Evolutionary conservation across 768 basidiomycete species (phyloP).

Genomic region (Serpula lacrymans): DNA sequence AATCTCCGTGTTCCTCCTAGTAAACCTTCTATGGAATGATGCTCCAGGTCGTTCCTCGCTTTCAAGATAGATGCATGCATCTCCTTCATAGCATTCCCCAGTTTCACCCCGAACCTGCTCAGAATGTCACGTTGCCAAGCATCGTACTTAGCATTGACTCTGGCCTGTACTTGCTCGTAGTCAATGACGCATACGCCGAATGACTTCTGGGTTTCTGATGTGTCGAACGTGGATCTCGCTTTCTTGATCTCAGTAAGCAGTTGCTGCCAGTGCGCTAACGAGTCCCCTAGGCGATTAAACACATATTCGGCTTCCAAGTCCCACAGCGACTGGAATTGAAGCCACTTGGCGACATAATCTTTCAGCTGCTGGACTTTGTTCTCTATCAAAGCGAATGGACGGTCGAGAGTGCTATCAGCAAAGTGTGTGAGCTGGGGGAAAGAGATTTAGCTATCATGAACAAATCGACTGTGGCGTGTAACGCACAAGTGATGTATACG

Average conservation of each 20-base stretch:
- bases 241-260: constrained; percentile 96
- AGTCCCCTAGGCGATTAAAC: constrained; percentile 93
- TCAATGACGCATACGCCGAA: constrained; percentile 95
- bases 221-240: constrained; percentile 94
- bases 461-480: not conserved
- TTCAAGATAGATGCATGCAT: constrained; percentile 92
- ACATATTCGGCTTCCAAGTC: constrained; percentile 97
- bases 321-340: constrained; percentile 99
- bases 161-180: constrained; percentile 96
- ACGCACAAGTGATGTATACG: constrained; percentile 79
- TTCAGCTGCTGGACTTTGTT: constrained; percentile 81
- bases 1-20: constrained; percentile 59
- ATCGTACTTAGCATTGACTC: constrained; percentile 98
- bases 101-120: constrained; percentile 86
- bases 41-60: constrained; percentile 92
- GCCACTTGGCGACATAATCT: constrained; percentile 95
- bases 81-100: constrained; percentile 96
- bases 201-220: constrained; percentile 85
- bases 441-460: constrained; percentile 7
- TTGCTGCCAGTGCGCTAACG: constrained; percentile 91
- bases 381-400: constrained; percentile 85
- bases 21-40: constrained; percentile 92
- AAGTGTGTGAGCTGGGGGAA: constrained; percentile 64
- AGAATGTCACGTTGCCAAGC: constrained; percentile 96
- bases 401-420: constrained; percentile 67